Conservation (phyloP, 179 eudicot species). For the Silene coronaria region DNA sequence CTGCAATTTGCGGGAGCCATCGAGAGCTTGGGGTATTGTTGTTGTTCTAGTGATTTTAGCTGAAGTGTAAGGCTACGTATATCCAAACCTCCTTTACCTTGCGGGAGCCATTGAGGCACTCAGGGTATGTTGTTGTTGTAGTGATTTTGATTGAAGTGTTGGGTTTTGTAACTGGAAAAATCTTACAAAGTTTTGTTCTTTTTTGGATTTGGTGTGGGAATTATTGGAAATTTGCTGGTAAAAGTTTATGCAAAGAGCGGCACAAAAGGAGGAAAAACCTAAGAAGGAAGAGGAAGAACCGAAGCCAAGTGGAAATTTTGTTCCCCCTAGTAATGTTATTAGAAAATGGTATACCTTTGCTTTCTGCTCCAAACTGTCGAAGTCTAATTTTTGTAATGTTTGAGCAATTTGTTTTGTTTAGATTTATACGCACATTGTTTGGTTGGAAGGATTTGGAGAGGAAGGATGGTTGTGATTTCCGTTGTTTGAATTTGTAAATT, state of each 20-base stretch:
- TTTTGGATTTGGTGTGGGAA: background rate
- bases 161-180: background rate
- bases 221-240: conserved; percentile 4
- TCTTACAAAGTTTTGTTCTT: conserved; percentile 19
- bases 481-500: background rate
- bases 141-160: background rate
- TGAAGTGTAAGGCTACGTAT: background rate
- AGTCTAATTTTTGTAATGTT: background rate
- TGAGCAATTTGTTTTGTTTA: background rate
- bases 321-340: conserved; percentile 39
- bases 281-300: conserved; percentile 50
- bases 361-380: background rate
- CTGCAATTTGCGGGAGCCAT: too few species aligned
- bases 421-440: background rate
- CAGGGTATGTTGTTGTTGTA: too few species aligned
- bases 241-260: conserved; percentile 96
- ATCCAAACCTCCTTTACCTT: too few species aligned
- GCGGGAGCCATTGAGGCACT: too few species aligned
- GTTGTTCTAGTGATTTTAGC: background rate
- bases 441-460: background rate
- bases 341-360: conserved; percentile 60
- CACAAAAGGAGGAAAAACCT: conserved; percentile 60
- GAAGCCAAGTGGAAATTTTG: conserved; percentile 44
- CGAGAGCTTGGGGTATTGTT: too few species aligned
- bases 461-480: background rate